Base-by-base conservation (phyloP, 2,329 filamentous ascomycete genomes). In the Aspergillus transmontanensis region DNA sequence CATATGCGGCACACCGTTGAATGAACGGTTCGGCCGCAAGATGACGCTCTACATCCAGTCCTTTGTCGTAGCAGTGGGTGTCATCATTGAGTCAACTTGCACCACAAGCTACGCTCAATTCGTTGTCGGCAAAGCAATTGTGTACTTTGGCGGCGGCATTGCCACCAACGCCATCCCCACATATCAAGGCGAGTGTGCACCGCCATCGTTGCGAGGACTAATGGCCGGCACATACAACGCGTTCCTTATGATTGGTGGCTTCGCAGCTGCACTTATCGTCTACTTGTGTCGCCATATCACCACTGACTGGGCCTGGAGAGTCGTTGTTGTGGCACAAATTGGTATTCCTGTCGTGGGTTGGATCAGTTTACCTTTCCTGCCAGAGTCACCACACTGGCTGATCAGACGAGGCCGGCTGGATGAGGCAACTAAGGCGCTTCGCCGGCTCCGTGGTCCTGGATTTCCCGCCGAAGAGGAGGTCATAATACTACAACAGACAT, bases 151-250 rank as follows among this genome's bases (percentile, higher is more conserved):
- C 34, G 64, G 66, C 34, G 61, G 65, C 36, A 66, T 71, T 34
- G 57, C 62, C 6, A 57, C 62, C 23, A 68, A 61, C 39, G 46
- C 59, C 21, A 83, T 88, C 9, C 86, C 86, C 5, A 81, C 84
- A 50, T 88, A 88, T 71, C 85, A 87, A 63, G 84, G 86, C n/a
- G 86, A 88, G 71, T 82, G 86, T 53, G 85, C 86, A 1, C 80
- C 85, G 63, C 80, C 85, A 1, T 82, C 82, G 1, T 85, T 84
- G 56, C 81, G 86, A 67, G 85, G 85, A 26, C 30, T 62, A n/a
- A 62, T 62, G 60, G 46, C 60, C 1, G 48, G 60, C 3, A 61
- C 59, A 12, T 61, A 61, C 43, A 63, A 58, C 26, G 55, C 46
- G 14, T 63, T 55, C 28, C 56, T 63, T n/a, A 59, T 58, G 55